Evolutionary conservation across 257 asterid species (phyloP), one percentile per base, ranked within the genome.

Genomic region (Penstemon davidsonii): DNA sequence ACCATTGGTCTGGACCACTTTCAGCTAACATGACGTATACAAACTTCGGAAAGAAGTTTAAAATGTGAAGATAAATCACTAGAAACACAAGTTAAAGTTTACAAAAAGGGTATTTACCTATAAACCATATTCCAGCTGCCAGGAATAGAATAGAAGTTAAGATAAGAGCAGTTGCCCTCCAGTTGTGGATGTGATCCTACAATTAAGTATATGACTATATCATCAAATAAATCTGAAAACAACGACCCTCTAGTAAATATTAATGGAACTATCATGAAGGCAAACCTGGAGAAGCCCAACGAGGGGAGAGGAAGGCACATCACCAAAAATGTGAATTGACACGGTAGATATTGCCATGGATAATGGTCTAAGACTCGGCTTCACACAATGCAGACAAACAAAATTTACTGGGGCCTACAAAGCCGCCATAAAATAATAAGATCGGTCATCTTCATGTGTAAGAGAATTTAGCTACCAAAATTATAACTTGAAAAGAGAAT

Each of bases 271-370:
- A 47, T 25, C 33, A 25, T 59, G 59, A 61, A 57, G 50, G 60
- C 79, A 61, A 65, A 93, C 99, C 97, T 93, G 97, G 62, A 93
- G 79, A 77, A 87, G 88, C 54, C 99, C 97, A 49, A 90, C 97
- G 38, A 93, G 92, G 56, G 99, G 99, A 63, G 97, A 79, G 39
- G 99, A 93, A 1, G 96, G 99, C 63, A 93, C 97, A 5, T 93
- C 99, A 33, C 98, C 99, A 66, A 94, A 88, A 64, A 94, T 62
- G 74, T 91, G 52, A 53, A 43, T 63, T 6, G 68, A 10, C 33
- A 63, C 68, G 19, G 68, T 63, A 8, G 68, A 63, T 41, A 94
- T 87, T n/a, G 96, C 96, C 84, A 94, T 88, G 51, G 99, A 86
- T 64, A 94, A 84, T 5, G 97, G 95, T 60, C 97, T 76, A 58